Conservation (phyloP, 495 filamentous ascomycete genomes). For the Penicillium verhagenii region DNA sequence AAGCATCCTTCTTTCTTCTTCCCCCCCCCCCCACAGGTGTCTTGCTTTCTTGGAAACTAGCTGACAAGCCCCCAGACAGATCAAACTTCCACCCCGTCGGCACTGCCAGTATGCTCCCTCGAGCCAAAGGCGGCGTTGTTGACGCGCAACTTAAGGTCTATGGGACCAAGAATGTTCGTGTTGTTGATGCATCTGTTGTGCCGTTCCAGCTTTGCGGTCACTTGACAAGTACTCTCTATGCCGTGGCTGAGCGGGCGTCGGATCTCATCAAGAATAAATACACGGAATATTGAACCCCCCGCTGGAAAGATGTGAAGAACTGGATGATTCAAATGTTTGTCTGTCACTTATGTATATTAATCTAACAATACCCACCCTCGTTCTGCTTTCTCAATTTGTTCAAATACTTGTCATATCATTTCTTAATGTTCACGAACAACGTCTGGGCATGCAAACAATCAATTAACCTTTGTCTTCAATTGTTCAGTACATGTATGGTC, state of each 20-base stretch:
- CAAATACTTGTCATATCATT: too few species aligned
- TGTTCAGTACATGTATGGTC: too few species aligned
- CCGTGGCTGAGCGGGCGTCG: constrained; percentile 57
- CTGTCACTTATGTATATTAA: not conserved
- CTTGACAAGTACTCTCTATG: constrained; percentile 54
- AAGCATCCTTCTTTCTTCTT: too few species aligned
- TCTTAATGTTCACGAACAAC: too few species aligned
- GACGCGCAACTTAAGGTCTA: constrained; percentile 45
- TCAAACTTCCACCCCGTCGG: constrained; percentile 43
- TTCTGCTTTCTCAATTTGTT: not conserved
- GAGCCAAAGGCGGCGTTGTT: constrained; percentile 51
- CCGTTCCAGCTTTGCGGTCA: constrained; percentile 56
- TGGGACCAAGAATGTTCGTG: constrained; percentile 46
- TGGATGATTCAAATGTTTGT: not conserved
- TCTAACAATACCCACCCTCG: not conserved
- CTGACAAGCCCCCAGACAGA: constrained; percentile 26
- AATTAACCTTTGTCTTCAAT: too few species aligned
- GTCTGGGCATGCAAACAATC: too few species aligned
- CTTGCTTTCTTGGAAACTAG: not conserved
- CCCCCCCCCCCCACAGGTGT: not conserved
- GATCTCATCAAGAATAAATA: constrained; percentile 35
- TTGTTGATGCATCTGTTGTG: constrained; percentile 57
- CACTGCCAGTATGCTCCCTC: constrained; percentile 57
- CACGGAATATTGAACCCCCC: not conserved
- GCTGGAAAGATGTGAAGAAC: not conserved